Base-by-base conservation (phyloP, 768 basidiomycete species). In the Serendipita sp. region DNA sequence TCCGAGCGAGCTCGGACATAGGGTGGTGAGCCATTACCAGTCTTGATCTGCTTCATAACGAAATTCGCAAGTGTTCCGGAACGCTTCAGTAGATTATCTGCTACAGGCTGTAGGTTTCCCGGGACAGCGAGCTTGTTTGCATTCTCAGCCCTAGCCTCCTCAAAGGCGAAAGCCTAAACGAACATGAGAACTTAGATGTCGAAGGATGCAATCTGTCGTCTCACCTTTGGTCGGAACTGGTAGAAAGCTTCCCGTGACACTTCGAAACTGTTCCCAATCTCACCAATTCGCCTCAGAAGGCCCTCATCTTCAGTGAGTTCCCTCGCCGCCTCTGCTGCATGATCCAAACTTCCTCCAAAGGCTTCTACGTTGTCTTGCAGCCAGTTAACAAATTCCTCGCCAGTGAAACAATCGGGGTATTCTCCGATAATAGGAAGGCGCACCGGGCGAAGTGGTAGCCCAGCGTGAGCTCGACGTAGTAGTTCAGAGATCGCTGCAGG, bases 351-450 rank as follows among this genome's bases (percentile, higher is more conserved):
- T 18, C 86, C 88, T 16, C 81, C 85, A 67, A 95, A 86, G 5
- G 82, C 89, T 66, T 83, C 81, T 2, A 94, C 84, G 67, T 88
- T 85, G 65, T 80, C 81, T 65, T 84, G 83, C 65, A 96, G 74
- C 91, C 91, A 96, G 3, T 81, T 79, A 7, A 86, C 88, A 68
- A 96, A 86, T 68, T 95, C 92, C 46, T 91, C 91, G 34, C 93
- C 93, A 15, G 83, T 85, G 74, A 95, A 94, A 66, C 87, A 86
- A 65, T 90, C 86, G 34, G 84, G 79, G 68, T 92, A 92, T 76
- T 91, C 89, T 52, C 90, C 90, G 10, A 92, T 71, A 13, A 92
- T 75, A 0, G 91, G 85, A 75, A 91, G 83, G 44, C 85, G 83
- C 35, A 92, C 78, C 4, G 86, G 75, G 38, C 84, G 80, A 35